Base-by-base conservation (phyloP, 768 basidiomycete genomes). In the Tylopilus subfusipes region DNA sequence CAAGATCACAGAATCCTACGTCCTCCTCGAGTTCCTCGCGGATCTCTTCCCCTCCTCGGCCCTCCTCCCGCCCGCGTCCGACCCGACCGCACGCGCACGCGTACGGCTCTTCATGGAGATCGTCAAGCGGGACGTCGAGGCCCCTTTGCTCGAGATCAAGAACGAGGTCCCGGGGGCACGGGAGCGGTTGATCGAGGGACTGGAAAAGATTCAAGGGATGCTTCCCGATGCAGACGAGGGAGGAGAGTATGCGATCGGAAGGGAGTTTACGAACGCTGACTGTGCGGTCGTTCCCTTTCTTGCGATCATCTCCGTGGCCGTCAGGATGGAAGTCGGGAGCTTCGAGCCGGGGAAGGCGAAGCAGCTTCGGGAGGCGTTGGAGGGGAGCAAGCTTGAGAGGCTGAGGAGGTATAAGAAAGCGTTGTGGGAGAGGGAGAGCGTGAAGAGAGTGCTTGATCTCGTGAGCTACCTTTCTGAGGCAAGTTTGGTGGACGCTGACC, bases 11-110 rank as follows among this genome's bases (percentile, higher is more conserved):
- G 86, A 88, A 61, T 86, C 84, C 3, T 75, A 77, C 33, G 75
- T 85, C 25, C 78, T 86, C 53, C 73, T 86, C 54, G 83, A 87
- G 64, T 82, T 88, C 68, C 64, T 86, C 51, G 83, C 82, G 11
- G 85, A 86, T 61, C 64, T 86, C 34, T 79, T 72, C 63, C 77
- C 78, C 0, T 59, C 73, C 30, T 73, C 77, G 2, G 24, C 47
- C 30, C 72, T 85, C 47, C 76, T 83, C 10, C 85, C 85, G 2
- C 58, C 59, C 1, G 24, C 13, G 2, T 65, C 71, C 4, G 78
- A 83, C 62, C 80, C 82, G 4, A 73, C 82, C 30, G 59, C 60
- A 4, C 80, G 83, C 29, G 85, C 86, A 14, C 74, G 76, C 53
- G 80, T 74, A 8, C 81, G 84, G 16, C 79, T 85, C 70, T 83